Evolutionary conservation across 805 yeast species (phyloP).

Genomic region (Teunomyces gatunensis): DNA sequence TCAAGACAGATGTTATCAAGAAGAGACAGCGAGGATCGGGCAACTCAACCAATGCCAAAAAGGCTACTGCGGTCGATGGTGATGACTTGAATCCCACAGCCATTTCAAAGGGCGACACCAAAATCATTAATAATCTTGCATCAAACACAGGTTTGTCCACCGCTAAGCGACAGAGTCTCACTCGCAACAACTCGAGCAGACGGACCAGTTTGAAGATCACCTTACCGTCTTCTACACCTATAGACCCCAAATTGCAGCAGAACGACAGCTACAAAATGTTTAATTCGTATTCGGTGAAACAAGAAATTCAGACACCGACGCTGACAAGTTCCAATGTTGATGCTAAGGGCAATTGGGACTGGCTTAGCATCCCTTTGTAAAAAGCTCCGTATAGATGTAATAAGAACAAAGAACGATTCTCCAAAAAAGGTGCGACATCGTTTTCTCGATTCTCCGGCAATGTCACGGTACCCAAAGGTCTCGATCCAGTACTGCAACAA

Average conservation of each 20-base stretch:
- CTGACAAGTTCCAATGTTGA: background rate
- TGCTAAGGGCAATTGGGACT: constrained; percentile 37
- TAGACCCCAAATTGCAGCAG: background rate
- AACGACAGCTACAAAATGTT: constrained; percentile 1
- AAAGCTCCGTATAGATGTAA: background rate
- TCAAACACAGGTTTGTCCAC: constrained; percentile 2
- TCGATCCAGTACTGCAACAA: constrained; percentile 73
- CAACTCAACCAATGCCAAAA: constrained; percentile 13
- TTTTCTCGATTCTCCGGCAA: background rate
- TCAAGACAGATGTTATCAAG: constrained; percentile 90
- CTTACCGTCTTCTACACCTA: background rate
- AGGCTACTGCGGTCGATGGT: constrained; percentile 27
- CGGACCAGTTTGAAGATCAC: background rate
- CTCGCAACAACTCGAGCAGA: constrained; percentile 7
- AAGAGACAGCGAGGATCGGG: constrained; percentile 68
- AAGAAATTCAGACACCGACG: background rate
- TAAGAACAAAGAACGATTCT: background rate
- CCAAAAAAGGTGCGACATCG: no score
- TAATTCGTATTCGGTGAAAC: background rate
- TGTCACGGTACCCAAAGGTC: constrained; percentile 51
- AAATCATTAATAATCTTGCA: constrained; percentile 8
- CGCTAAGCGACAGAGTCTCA: constrained; percentile 6
- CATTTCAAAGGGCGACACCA: constrained; percentile 17
- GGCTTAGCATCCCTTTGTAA: constrained; percentile 34
- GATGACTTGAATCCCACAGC: constrained; percentile 51